Conservation (phyloP, 371 early-diverging fungal species). For the Saksenaea oblongispora region DNA sequence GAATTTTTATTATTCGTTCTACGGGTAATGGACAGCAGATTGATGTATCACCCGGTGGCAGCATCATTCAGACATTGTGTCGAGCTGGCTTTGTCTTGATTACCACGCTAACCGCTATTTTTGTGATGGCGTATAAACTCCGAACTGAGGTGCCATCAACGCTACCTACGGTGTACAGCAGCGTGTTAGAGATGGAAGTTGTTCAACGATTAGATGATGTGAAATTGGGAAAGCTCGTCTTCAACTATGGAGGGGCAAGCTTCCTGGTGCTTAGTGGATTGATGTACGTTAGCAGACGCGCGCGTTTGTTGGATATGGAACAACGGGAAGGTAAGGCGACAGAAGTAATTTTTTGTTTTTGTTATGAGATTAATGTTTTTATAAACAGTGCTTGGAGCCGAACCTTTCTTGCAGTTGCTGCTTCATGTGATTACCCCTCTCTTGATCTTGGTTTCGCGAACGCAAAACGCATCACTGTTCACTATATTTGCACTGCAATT, state of each 20-base stretch:
- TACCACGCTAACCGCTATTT: conserved; percentile 14
- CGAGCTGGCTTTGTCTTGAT: conserved; percentile 15
- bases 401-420: conserved; percentile 24
- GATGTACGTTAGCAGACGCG: conserved; percentile 35
- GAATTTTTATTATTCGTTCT: background rate
- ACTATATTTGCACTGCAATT: conserved; percentile 58
- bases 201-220: conserved; percentile 28
- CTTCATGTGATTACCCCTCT: conserved; percentile 47
- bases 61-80: conserved; percentile 24
- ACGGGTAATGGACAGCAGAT: conserved; percentile 1
- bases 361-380: background rate
- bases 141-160: conserved; percentile 13
- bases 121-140: conserved; percentile 38
- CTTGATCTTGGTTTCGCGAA: conserved; percentile 58
- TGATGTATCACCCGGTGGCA: conserved; percentile 25
- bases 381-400: background rate
- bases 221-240: conserved; percentile 40
- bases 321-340: conserved; percentile 7
- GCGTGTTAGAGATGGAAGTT: conserved; percentile 22
- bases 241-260: conserved; percentile 37
- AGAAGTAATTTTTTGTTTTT: background rate
- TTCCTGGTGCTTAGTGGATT: conserved; percentile 29
- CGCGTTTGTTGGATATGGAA: conserved; percentile 16
- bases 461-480: conserved; percentile 65
- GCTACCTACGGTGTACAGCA: conserved; percentile 20